Percentiles rank a stretch among this genome's conserved stretches.
Conservation (phyloP, 108 stramenopile species). For the Asterionellopsis glacialis region DNA sequence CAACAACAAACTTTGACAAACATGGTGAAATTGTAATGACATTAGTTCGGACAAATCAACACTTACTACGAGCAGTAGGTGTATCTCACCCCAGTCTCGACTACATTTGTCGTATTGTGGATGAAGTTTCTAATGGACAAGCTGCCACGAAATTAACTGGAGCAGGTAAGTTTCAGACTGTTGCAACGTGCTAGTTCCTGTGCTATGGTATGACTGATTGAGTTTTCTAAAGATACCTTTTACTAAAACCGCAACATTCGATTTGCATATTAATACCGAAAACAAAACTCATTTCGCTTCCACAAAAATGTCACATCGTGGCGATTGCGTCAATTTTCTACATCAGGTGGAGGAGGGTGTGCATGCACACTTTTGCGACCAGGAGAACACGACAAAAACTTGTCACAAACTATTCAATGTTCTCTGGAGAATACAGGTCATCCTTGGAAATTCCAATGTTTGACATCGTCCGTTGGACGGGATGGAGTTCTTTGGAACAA, state of each 20-base stretch:
- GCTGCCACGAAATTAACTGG: slow-evolving; percentile 22
- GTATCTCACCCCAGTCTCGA: slow-evolving; percentile 23
- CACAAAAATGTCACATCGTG: no score
- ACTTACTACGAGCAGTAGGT: slow-evolving; percentile 18
- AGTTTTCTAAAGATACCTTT: no score
- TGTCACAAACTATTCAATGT: slow-evolving; percentile 4
- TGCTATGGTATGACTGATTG: no score
- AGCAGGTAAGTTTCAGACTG: slow-evolving; percentile 9
- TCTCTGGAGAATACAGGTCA: background rate
- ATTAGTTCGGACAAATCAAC: slow-evolving; percentile 19
- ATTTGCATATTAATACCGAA: no score
- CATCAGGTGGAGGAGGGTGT: slow-evolving; percentile 19
- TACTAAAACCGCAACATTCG: no score
- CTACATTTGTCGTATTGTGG: slow-evolving; percentile 9
- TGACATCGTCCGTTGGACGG: slow-evolving; percentile 6
- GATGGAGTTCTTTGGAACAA: slow-evolving; percentile 9
- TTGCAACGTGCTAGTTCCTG: no score
- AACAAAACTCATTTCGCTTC: no score
- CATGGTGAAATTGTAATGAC: slow-evolving; percentile 4
- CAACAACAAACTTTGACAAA: background rate
- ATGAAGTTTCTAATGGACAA: background rate
- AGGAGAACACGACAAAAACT: background rate
- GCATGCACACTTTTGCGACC: slow-evolving; percentile 13
- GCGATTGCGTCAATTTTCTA: no score
- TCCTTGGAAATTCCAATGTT: slow-evolving; percentile 9